phyloP scores from a whole-genome alignment of 2,329 filamentous ascomycete species.

The Claviceps paspali region DNA sequence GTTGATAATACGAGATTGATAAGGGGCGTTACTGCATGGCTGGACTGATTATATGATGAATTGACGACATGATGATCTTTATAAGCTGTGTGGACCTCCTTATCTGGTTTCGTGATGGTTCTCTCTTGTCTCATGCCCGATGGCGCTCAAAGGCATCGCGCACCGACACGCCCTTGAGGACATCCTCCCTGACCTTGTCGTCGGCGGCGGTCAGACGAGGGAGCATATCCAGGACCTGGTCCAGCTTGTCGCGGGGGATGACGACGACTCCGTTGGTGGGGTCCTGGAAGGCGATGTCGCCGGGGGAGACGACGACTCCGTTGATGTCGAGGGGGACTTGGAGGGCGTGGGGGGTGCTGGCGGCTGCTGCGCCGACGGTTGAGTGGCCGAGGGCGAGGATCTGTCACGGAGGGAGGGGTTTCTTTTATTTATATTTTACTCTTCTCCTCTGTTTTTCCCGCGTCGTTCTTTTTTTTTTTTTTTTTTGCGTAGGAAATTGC shows the following conservation, averaged over 20 bases:
- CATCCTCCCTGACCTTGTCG: conserved; percentile 47
- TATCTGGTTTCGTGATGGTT: no score
- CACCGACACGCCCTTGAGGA: conserved; percentile 45
- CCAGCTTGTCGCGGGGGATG: conserved; percentile 46
- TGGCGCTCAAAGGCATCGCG: conserved; percentile 51
- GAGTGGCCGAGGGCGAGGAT: conserved; percentile 43
- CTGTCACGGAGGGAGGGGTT: conserved; percentile 11
- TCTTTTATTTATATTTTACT: neutral
- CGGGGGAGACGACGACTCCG: conserved; percentile 28
- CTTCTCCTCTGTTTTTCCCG: neutral
- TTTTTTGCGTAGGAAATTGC: no score
- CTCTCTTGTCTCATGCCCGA: no score
- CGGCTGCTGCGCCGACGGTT: conserved; percentile 40
- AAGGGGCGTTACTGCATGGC: conserved; percentile 12
- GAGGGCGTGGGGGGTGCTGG: conserved; percentile 39
- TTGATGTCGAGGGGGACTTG: conserved; percentile 29
- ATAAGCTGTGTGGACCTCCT: neutral
- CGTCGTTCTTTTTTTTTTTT: neutral
- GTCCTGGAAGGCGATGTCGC: conserved; percentile 58
- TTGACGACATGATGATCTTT: conserved; percentile 18
- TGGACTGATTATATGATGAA: conserved; percentile 21
- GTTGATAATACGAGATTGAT: conserved; percentile 12
- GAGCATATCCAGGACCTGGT: conserved; percentile 44
- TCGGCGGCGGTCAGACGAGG: conserved; percentile 36
- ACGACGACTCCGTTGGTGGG: conserved; percentile 53